phyloP scores from a whole-genome alignment of 2,329 filamentous ascomycete genomes.

The Coccinonectria pachysandricola region DNA sequence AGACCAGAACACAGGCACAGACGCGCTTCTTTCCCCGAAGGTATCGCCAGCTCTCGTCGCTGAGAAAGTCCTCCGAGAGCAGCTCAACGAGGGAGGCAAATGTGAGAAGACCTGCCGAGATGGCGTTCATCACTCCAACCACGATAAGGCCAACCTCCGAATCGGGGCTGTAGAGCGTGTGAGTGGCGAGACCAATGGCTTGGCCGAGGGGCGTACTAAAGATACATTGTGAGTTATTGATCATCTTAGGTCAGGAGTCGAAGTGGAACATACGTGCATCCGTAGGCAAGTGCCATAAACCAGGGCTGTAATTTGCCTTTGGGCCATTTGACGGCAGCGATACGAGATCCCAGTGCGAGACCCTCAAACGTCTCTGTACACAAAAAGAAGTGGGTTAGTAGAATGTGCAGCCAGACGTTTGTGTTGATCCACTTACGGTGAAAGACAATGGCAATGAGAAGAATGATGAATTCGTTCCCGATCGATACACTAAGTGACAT shows the following conservation, averaged over 20 bases:
- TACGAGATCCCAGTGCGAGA: constrained; percentile 54
- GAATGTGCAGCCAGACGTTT: neutral
- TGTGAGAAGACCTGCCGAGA: constrained; percentile 59
- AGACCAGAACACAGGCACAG: constrained; percentile 45
- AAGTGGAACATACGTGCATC: constrained; percentile 33
- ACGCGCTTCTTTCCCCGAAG: constrained; percentile 43
- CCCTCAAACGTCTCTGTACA: constrained; percentile 38
- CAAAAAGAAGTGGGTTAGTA: constrained; percentile 1
- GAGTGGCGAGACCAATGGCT: constrained; percentile 59
- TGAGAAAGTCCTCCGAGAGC: constrained; percentile 60
- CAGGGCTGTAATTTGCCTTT: constrained; percentile 36
- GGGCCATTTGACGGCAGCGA: constrained; percentile 42
- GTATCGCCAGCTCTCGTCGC: constrained; percentile 50
- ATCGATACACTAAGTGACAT: constrained; percentile 74
- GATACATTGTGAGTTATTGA: no score
- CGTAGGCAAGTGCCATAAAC: constrained; percentile 48
- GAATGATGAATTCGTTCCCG: constrained; percentile 66
- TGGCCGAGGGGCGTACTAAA: constrained; percentile 63
- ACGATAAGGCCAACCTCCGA: constrained; percentile 57
- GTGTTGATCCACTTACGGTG: constrained; percentile 46
- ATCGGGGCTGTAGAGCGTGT: constrained; percentile 57
- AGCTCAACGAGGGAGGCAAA: constrained; percentile 65
- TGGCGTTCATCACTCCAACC: constrained; percentile 65
- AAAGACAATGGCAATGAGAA: constrained; percentile 68
- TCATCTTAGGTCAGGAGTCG: no score